phyloP scores from a whole-genome alignment of 2,329 filamentous ascomycete species.

The Colletotrichum sidae region DNA sequence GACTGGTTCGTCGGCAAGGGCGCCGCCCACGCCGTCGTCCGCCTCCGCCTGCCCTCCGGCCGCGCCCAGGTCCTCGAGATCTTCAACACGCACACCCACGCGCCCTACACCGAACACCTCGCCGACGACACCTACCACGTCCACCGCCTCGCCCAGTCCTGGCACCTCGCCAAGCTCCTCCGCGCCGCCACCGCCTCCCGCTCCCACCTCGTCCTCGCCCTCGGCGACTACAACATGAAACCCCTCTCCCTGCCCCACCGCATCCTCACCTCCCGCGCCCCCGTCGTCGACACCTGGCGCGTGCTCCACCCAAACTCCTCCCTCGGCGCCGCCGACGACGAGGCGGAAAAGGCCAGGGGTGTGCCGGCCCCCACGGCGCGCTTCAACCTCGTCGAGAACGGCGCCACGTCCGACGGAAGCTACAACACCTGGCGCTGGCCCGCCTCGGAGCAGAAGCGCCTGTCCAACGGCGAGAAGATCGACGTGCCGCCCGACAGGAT shows the following conservation, averaged over 20 bases:
- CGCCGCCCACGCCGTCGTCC: slow-evolving; percentile 83
- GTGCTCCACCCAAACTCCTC: slow-evolving; percentile 86
- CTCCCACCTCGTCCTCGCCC: slow-evolving; percentile 84
- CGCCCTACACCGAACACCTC: slow-evolving; percentile 81
- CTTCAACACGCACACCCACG: slow-evolving; percentile 87
- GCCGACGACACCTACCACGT: slow-evolving; percentile 87
- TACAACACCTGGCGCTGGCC: slow-evolving; percentile 96
- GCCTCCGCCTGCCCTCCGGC: slow-evolving; percentile 11
- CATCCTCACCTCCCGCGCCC: slow-evolving; percentile 81
- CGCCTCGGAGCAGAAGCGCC: slow-evolving; percentile 73
- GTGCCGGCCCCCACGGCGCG: slow-evolving; percentile 79
- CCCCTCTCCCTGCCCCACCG: slow-evolving; percentile 86
- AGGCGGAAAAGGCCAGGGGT: slow-evolving; percentile 73
- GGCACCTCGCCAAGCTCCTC: slow-evolving; percentile 93
- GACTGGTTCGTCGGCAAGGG: slow-evolving; percentile 99
- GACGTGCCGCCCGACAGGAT: slow-evolving; percentile 72
- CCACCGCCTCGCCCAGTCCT: slow-evolving; percentile 91
- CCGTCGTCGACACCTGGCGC: slow-evolving; percentile 87
- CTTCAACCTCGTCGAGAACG: slow-evolving; percentile 83
- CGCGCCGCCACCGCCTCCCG: slow-evolving; percentile 78
- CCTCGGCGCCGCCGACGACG: slow-evolving; percentile 77
- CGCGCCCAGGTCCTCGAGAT: slow-evolving; percentile 79
- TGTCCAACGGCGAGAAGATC: slow-evolving; percentile 73
- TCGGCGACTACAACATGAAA: slow-evolving; percentile 98
- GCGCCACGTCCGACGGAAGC: slow-evolving; percentile 85